These are phyloP conservation scores for Fraxinus pennsylvanica DNA, from an alignment of 257 asterid genomes.

Conservation along the genomic window DNA sequence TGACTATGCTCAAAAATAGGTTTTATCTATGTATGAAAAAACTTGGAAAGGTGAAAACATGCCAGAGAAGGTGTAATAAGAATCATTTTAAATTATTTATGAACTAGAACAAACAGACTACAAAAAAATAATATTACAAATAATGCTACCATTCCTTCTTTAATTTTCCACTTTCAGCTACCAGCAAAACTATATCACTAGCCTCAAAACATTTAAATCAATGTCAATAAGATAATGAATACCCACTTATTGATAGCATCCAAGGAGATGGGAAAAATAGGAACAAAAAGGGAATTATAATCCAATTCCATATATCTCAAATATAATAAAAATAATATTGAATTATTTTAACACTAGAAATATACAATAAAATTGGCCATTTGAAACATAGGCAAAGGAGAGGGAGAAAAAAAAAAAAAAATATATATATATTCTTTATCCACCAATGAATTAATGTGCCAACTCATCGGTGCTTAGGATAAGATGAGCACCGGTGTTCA, in stretches of 20 bases:
- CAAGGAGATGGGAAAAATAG: background rate
- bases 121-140: background rate
- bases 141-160: background rate
- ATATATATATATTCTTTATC: no score
- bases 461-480: no score
- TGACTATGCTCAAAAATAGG: background rate
- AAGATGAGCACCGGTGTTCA: no score
- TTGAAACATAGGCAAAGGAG: background rate
- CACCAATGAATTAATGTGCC: no score
- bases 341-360: background rate
- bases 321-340: background rate
- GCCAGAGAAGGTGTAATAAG: background rate
- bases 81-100: background rate
- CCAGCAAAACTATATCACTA: background rate
- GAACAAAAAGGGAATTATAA: background rate
- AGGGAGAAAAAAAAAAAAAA: background rate
- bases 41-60: background rate
- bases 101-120: background rate
- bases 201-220: conserved; percentile 6
- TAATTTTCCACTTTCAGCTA: background rate
- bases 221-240: background rate
- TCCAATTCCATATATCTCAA: background rate
- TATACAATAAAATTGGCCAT: background rate
- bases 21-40: background rate
- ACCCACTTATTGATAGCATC: background rate